phyloP scores from a whole-genome alignment of 176 grass and related monocot genomes.

The Hyparrhenia diplandra region DNA sequence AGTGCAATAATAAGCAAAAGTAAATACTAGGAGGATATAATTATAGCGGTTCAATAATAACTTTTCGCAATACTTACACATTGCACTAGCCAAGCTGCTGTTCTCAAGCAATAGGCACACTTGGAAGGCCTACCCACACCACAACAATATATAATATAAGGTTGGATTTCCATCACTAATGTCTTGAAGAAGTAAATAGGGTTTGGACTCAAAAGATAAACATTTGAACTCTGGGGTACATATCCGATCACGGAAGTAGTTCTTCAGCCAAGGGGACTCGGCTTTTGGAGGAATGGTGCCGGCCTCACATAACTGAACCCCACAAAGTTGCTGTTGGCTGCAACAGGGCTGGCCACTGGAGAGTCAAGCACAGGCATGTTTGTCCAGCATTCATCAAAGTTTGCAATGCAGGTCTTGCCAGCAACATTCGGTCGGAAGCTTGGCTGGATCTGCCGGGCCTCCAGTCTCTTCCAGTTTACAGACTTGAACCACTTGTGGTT shows the following conservation, averaged over 20 bases:
- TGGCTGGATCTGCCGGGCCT: constrained; percentile 71
- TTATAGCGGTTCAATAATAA: background rate
- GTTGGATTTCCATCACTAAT: background rate
- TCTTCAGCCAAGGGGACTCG: constrained; percentile 62
- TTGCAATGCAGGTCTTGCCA: constrained; percentile 71
- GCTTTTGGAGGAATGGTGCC: constrained; percentile 53
- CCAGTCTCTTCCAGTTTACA: constrained; percentile 87
- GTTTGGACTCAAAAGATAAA: background rate
- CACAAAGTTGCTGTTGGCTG: constrained; percentile 60
- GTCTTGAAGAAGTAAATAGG: background rate
- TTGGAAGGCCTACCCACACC: background rate
- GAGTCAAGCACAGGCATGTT: constrained; percentile 84
- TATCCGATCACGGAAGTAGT: background rate
- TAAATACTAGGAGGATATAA: background rate
- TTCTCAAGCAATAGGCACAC: background rate
- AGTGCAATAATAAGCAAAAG: background rate
- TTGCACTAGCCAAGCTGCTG: background rate
- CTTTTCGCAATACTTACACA: background rate
- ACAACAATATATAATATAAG: background rate
- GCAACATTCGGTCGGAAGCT: constrained; percentile 88
- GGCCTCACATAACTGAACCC: constrained; percentile 90
- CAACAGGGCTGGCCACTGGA: constrained; percentile 75
- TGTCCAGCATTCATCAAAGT: constrained; percentile 91
- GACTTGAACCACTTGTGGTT: constrained; percentile 96
- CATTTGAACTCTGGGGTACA: background rate